Evolutionary conservation across 352 stramenopile genomes (phyloP).

Genomic region (Pythium diclinum): DNA sequence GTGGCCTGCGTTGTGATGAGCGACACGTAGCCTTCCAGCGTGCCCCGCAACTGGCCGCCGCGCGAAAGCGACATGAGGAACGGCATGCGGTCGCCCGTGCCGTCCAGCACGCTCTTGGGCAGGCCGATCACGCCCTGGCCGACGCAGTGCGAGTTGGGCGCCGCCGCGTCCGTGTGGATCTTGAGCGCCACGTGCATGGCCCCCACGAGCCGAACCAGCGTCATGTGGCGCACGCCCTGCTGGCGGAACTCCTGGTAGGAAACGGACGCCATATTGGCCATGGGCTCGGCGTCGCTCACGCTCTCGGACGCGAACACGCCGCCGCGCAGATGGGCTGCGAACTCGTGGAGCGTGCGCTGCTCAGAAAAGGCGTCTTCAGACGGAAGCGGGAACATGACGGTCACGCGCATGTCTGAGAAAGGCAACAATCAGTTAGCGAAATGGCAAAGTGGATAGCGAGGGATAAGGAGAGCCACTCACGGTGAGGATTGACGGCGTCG

Average conservation of each 20-base stretch:
- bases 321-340: conserved; percentile 63
- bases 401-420: conserved; percentile 33
- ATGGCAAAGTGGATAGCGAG: neutral
- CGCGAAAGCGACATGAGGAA: conserved; percentile 57
- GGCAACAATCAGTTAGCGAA: neutral
- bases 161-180: conserved; percentile 46
- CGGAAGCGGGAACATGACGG: conserved; percentile 72
- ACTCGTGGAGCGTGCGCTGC: conserved; percentile 76
- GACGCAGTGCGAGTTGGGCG: conserved; percentile 32
- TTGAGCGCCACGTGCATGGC: conserved; percentile 77
- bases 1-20: conserved; percentile 22
- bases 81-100: conserved; percentile 27
- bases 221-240: conserved; percentile 49
- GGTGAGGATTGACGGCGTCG: conserved; percentile 20
- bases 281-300: conserved; percentile 19
- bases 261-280: conserved; percentile 24
- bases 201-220: conserved; percentile 45
- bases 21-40: conserved; percentile 47
- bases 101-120: conserved; percentile 35
- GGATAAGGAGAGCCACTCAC: conserved; percentile 20
- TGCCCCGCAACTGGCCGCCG: conserved; percentile 53
- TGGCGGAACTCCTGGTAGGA: conserved; percentile 20
- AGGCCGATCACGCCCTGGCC: conserved; percentile 70
- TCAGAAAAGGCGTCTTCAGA: conserved; percentile 83
- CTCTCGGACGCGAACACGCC: conserved; percentile 37